Base-by-base conservation (phyloP, 2,329 filamentous ascomycete genomes). In the Aspergillus sp. region DNA sequence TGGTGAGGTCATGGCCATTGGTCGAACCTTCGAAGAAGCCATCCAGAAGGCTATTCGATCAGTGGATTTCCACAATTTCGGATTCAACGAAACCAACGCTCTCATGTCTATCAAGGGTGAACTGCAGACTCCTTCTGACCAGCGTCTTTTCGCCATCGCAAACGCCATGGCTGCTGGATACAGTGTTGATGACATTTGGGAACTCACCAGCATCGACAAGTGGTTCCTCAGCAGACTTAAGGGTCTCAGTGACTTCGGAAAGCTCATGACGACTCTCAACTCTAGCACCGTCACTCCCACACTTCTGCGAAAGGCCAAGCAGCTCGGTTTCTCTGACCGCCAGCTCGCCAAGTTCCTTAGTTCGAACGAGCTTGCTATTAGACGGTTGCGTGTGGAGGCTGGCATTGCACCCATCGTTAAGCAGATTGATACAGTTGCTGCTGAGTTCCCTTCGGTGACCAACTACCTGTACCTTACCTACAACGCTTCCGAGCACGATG, bases 401-500 rank as follows among this genome's bases (percentile, higher is more conserved):
- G 90, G 90, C 44, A 91, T 99, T 68, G 85, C 86, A 63, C 95
- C 95, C 0, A 89, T 91, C 60, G 93, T 97, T 55, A 98, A 98
- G 84, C 93, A 98, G 79, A 98, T 99, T 59, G 95, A 99, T 78
- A 99, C 95, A 0, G 95, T 99, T 48, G 95, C 95, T 50, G 95
- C 93, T 15, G 95, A 99, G 76, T 98, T 97, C 80, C 93, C 93
- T 6, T 90, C 91, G 6, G 89, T 86, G 65, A 98, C 95, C 19
- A 98, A 99, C 77, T 99, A 99, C 72, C 84, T 98, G 11, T 98
- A 98, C 76, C 81, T 96, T 60, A 98, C 95, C 0, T 98, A 98
- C 81, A 97, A 97, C 70, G 93, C 90, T 14, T 87, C 87, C 0
- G 90, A 93, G 75, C 88, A 90, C 65, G 95, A 99, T 68, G 81